Evolutionary conservation across 495 filamentous ascomycete species (phyloP).

Genomic region (Tuber magnatum): DNA sequence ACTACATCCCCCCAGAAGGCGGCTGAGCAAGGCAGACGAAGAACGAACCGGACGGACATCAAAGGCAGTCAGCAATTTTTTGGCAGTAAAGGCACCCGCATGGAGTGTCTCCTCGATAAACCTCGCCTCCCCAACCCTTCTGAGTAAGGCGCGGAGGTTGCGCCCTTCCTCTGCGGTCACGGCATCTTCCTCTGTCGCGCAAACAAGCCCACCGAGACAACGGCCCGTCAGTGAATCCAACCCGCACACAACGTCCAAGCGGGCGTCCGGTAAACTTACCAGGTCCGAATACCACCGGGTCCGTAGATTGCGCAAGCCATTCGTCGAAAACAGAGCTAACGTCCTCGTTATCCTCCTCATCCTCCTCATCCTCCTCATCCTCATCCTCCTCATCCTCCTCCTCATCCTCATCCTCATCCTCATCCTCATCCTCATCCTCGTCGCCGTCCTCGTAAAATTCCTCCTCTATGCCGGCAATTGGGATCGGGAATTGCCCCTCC

Average conservation of each 20-base stretch:
- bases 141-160: slow-evolving; percentile 60
- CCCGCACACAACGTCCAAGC: slow-evolving; percentile 23
- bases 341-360: slow-evolving; percentile 59
- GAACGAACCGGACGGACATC: slow-evolving; percentile 54
- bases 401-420: slow-evolving; percentile 8
- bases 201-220: slow-evolving; percentile 12
- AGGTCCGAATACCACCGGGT: slow-evolving; percentile 55
- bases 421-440: slow-evolving; percentile 10
- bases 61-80: slow-evolving; percentile 89
- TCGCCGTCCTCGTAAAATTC: slow-evolving; percentile 8
- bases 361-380: slow-evolving; percentile 56
- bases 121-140: slow-evolving; percentile 63
- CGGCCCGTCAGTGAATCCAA: slow-evolving; percentile 35
- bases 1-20: slow-evolving; percentile 3
- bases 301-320: slow-evolving; percentile 55
- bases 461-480: not conserved
- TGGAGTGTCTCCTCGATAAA: slow-evolving; percentile 70
- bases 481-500: not conserved
- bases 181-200: slow-evolving; percentile 47
- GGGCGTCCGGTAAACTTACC: slow-evolving; percentile 44
- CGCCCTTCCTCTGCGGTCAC: slow-evolving; percentile 70
- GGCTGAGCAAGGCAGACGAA: slow-evolving; percentile 15
- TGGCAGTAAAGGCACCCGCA: slow-evolving; percentile 60
- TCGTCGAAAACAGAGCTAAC: slow-evolving; percentile 62
- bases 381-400: slow-evolving; percentile 37